phyloP scores from a whole-genome alignment of 345 rosid species.

The Geranium brycei region DNA sequence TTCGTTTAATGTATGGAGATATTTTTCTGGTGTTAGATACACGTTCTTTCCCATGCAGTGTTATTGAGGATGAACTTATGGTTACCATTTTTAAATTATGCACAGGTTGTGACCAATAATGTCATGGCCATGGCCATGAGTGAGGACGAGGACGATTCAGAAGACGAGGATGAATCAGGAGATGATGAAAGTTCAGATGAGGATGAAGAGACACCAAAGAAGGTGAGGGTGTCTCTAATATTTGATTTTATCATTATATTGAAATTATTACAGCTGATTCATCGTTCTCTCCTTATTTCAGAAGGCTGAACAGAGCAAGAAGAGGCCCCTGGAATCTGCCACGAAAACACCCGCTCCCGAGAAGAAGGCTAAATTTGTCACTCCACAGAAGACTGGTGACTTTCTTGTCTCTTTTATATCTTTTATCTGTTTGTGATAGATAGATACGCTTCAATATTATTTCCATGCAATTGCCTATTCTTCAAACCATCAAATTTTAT shows the following conservation, averaged over 20 bases:
- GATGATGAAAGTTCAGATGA: slow-evolving; percentile 12
- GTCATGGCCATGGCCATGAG: slow-evolving; percentile 3
- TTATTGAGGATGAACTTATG: too few species aligned
- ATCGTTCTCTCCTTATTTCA: background rate
- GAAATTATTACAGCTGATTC: background rate
- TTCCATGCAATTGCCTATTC: background rate
- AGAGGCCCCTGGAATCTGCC: slow-evolving; percentile 45
- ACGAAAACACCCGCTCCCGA: slow-evolving; percentile 29
- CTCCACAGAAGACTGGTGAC: slow-evolving; percentile 64
- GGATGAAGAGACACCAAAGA: slow-evolving; percentile 28
- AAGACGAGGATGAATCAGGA: too few species aligned
- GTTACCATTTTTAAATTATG: background rate
- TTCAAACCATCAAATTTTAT: background rate
- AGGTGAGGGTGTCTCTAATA: slow-evolving; percentile 20
- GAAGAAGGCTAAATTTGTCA: slow-evolving; percentile 61
- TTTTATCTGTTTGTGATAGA: too few species aligned
- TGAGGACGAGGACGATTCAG: slow-evolving; percentile 4
- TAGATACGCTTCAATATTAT: too few species aligned
- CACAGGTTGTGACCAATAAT: slow-evolving; percentile 3
- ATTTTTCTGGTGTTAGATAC: too few species aligned
- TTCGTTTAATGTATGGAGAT: too few species aligned
- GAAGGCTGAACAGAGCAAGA: slow-evolving; percentile 46
- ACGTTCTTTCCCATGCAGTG: too few species aligned
- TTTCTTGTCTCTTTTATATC: background rate
- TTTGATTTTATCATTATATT: background rate